Evolutionary conservation across 2,329 filamentous ascomycete genomes (phyloP).

Genomic region (Xylariaceae sp.): DNA sequence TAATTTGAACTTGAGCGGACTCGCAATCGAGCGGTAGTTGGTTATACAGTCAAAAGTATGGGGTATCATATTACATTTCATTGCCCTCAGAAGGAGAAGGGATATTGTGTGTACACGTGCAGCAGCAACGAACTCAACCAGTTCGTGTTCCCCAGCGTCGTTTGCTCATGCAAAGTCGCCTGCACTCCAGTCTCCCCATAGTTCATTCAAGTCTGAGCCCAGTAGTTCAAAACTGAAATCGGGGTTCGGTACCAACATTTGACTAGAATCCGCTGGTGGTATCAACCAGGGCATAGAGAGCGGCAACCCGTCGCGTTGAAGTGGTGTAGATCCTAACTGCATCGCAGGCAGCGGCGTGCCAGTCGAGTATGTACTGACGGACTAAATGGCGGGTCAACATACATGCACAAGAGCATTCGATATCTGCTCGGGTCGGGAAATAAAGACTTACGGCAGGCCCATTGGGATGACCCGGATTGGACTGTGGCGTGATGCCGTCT

Average conservation of each 20-base stretch:
- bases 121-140: background rate
- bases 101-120: conserved; percentile 8
- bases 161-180: conserved; percentile 32
- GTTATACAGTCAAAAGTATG: background rate
- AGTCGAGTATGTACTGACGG: conserved; percentile 51
- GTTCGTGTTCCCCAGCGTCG: too few species aligned
- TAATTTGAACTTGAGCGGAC: too few species aligned
- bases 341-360: conserved; percentile 30
- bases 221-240: conserved; percentile 62
- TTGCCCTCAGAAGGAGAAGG: conserved; percentile 16
- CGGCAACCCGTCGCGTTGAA: conserved; percentile 37
- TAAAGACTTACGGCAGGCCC: conserved; percentile 43
- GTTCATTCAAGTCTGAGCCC: conserved; percentile 61
- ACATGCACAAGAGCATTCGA: background rate
- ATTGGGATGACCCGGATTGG: conserved; percentile 33
- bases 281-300: conserved; percentile 44
- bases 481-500: conserved; percentile 32
- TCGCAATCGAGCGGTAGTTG: too few species aligned
- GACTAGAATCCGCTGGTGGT: conserved; percentile 40
- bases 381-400: conserved; percentile 46
- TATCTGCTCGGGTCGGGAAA: background rate
- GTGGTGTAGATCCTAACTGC: conserved; percentile 33
- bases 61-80: conserved; percentile 19
- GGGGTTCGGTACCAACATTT: conserved; percentile 52
- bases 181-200: conserved; percentile 56